A percentile compares a stretch with the other conserved stretches of the same genome.
phyloP scores from a whole-genome alignment of 257 asterid species.

The Lantana camara region DNA sequence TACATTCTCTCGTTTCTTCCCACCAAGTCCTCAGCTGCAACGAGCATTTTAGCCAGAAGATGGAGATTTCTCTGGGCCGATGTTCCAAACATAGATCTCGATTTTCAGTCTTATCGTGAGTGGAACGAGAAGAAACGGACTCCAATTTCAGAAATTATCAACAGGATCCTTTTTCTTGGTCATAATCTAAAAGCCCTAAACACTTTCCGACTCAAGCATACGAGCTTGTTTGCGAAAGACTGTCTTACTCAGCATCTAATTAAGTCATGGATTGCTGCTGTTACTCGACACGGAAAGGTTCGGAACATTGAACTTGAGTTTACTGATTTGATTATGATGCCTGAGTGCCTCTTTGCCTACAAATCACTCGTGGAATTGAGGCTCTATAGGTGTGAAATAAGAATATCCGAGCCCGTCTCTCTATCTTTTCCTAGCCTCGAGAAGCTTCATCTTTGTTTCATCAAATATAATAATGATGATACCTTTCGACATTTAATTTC shows the following conservation, averaged over 20 bases:
- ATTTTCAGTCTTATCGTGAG: background rate
- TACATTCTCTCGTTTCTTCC: constrained; percentile 16
- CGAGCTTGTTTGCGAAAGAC: no score
- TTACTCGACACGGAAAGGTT: background rate
- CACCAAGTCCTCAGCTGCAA: background rate
- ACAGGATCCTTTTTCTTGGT: constrained; percentile 3
- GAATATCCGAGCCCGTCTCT: background rate
- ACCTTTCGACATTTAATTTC: background rate
- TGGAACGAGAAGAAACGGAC: background rate
- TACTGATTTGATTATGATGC: background rate
- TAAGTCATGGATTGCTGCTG: background rate
- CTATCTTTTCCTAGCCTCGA: constrained; percentile 21
- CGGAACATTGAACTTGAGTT: background rate
- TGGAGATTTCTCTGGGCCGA: constrained; percentile 12
- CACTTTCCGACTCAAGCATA: background rate
- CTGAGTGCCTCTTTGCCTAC: constrained; percentile 16
- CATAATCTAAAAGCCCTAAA: background rate
- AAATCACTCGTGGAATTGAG: constrained; percentile 12
- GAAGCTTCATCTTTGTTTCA: constrained; percentile 7
- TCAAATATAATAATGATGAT: background rate
- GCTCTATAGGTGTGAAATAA: background rate
- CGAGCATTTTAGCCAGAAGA: constrained; percentile 5
- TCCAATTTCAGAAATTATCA: background rate
- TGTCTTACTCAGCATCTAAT: background rate
- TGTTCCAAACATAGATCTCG: constrained; percentile 1